Conservation (phyloP, 352 stramenopile genomes). For the Phytophthora brassicae region DNA sequence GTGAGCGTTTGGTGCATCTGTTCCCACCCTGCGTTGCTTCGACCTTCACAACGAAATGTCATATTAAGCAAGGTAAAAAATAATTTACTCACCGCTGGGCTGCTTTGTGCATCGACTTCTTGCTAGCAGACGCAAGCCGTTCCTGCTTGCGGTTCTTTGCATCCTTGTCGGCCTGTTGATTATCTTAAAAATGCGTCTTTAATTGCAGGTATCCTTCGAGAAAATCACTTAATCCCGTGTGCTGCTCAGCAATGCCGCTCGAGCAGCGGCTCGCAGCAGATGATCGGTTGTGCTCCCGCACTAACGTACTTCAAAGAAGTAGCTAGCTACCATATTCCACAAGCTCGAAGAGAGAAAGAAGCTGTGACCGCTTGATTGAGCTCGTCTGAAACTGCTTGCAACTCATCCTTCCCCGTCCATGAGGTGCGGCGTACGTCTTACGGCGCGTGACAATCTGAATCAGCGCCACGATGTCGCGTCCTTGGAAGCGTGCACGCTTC, state of each 20-base stretch:
- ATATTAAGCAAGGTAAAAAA: too few species aligned
- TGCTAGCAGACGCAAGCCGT: not conserved
- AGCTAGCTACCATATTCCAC: too few species aligned
- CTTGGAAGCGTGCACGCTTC: not conserved
- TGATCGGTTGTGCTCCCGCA: not conserved
- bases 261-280: not conserved
- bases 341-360: too few species aligned
- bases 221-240: not conserved
- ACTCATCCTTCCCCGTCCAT: not conserved
- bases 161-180: not conserved
- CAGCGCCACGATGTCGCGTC: not conserved
- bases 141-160: not conserved
- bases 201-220: not conserved
- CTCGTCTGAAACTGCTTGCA: not conserved
- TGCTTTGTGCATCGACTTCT: not conserved
- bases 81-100: not conserved
- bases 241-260: not conserved
- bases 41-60: too few species aligned
- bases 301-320: too few species aligned
- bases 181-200: not conserved
- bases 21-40: too few species aligned
- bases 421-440: not conserved
- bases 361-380: not conserved
- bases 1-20: too few species aligned
- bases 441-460: not conserved